Evolutionary conservation across 2,329 filamentous ascomycete genomes (phyloP).

Genomic region (Neoarthrinium moseri): DNA sequence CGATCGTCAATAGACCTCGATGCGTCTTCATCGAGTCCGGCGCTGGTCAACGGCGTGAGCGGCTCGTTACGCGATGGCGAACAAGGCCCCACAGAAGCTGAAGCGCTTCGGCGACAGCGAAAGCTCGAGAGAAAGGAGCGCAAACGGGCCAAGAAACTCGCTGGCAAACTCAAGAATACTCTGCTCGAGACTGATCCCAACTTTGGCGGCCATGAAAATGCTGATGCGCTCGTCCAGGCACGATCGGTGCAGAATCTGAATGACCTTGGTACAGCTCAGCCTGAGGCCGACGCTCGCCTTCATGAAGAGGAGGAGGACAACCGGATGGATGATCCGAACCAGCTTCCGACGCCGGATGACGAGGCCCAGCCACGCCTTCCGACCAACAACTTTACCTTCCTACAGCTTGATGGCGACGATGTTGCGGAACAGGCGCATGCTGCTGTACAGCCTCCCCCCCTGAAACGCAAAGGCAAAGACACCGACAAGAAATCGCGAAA

Average conservation of each 20-base stretch:
- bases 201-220: conserved; percentile 3
- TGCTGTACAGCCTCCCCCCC: conserved; percentile 2
- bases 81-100: background rate
- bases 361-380: background rate
- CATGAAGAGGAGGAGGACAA: background rate
- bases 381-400: background rate
- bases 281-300: background rate
- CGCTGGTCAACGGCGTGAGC: background rate
- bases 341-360: conserved; percentile 3
- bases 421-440: background rate
- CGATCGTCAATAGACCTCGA: conserved; percentile 7
- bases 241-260: conserved; percentile 6
- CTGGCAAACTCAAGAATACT: background rate
- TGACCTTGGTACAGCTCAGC: background rate
- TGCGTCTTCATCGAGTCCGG: background rate
- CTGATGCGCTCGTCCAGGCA: background rate
- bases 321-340: conserved; percentile 4
- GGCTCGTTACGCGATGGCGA: conserved; percentile 6
- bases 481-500: conserved; percentile 11
- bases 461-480: conserved; percentile 17
- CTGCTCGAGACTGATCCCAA: conserved; percentile 7
- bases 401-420: background rate
- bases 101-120: background rate
- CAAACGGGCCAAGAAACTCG: conserved; percentile 44
- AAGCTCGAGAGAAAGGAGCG: conserved; percentile 28